Evolutionary conservation across 1,284 basidiomycete species (phyloP).

Genomic region (Papiliotrema nemorosa): DNA sequence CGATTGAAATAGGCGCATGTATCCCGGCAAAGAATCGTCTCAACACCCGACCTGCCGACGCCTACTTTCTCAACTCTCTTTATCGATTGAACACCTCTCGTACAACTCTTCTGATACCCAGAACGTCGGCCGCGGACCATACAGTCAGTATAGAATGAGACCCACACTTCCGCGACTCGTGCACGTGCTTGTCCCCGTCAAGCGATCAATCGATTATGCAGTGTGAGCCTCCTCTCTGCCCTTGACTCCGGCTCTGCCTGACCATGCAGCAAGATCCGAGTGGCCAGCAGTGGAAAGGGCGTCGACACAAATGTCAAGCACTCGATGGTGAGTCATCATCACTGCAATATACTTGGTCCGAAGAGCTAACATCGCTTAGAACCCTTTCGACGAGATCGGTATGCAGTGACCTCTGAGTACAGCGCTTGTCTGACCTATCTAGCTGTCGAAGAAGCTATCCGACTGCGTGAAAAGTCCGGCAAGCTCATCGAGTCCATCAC

Average conservation of each 20-base stretch:
- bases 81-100: no score
- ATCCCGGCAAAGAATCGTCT: no score
- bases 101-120: no score
- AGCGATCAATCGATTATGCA: slow-evolving; percentile 61
- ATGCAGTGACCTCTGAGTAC: slow-evolving; percentile 32
- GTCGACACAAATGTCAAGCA: slow-evolving; percentile 95
- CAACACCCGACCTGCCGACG: no score
- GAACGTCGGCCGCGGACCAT: no score
- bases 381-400: slow-evolving; percentile 97
- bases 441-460: slow-evolving; percentile 98
- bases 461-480: slow-evolving; percentile 73
- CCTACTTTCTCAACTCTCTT: no score
- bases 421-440: background rate
- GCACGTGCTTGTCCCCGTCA: slow-evolving; percentile 88
- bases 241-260: background rate
- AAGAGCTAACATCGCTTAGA: slow-evolving; percentile 54
- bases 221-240: slow-evolving; percentile 17
- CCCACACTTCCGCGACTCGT: slow-evolving; percentile 67
- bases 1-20: no score
- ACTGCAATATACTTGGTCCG: background rate
- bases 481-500: slow-evolving; percentile 78
- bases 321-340: slow-evolving; percentile 70
- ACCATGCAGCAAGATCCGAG: slow-evolving; percentile 87
- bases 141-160: no score
- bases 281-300: slow-evolving; percentile 85